Evolutionary conservation across 768 basidiomycete species (phyloP).

Genomic region (Leccinum subtestaceum): DNA sequence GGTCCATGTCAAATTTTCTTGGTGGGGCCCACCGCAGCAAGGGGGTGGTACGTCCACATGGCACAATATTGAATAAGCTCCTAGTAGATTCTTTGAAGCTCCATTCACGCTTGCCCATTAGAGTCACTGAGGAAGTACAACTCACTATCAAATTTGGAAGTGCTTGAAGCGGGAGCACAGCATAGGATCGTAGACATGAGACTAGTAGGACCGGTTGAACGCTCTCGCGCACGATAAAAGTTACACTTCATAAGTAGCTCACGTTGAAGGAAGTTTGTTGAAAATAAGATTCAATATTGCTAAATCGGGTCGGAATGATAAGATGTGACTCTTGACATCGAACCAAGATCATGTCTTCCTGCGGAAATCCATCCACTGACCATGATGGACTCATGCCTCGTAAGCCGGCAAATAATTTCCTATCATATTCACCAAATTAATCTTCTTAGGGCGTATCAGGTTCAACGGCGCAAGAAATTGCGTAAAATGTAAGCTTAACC

Average conservation of each 20-base stretch:
- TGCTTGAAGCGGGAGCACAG: not conserved
- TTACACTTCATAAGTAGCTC: not conserved
- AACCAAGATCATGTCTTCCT: slow-evolving; percentile 39
- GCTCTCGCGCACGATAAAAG: not conserved
- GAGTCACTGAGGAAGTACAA: not conserved
- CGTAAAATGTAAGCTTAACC: slow-evolving; percentile 67
- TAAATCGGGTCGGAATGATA: not conserved
- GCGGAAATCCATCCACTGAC: slow-evolving; percentile 62
- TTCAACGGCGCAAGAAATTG: slow-evolving; percentile 67
- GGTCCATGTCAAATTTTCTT: not conserved
- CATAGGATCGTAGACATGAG: not conserved
- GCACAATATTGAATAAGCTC: no score
- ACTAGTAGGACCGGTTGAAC: not conserved
- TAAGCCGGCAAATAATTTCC: slow-evolving; percentile 32
- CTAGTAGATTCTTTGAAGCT: not conserved
- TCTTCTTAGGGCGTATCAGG: slow-evolving; percentile 52
- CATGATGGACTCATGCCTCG: slow-evolving; percentile 66
- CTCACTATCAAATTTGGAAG: not conserved
- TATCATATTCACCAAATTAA: not conserved
- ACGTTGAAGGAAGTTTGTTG: not conserved
- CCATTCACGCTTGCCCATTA: not conserved
- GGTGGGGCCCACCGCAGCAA: not conserved
- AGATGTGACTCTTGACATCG: not conserved
- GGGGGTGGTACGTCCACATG: not conserved
- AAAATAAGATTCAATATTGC: not conserved